These are phyloP conservation scores for Fusarium concolor DNA, from an alignment of 2,329 filamentous ascomycete species.

Conservation along the genomic window DNA sequence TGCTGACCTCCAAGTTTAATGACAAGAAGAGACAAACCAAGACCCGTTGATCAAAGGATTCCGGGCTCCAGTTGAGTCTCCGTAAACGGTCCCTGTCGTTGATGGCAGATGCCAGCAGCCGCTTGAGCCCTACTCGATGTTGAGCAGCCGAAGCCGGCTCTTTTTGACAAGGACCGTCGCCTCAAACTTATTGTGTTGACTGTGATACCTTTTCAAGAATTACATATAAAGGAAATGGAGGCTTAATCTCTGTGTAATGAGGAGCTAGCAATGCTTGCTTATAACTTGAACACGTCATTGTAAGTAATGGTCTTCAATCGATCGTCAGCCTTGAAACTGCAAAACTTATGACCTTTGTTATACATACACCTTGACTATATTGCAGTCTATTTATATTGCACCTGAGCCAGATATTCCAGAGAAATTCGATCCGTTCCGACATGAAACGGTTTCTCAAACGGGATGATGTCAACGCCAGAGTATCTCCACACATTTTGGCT, in stretches of 20 bases:
- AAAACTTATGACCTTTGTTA: neutral
- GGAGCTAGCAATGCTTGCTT: neutral
- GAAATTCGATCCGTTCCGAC: no score
- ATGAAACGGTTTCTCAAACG: neutral
- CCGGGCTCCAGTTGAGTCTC: slow-evolving; percentile 9
- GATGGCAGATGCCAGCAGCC: slow-evolving; percentile 3
- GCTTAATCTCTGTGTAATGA: neutral
- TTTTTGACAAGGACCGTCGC: neutral
- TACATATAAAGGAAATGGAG: neutral
- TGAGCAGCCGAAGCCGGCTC: slow-evolving; percentile 9
- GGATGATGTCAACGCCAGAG: slow-evolving; percentile 17
- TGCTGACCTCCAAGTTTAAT: neutral
- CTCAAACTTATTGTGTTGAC: no score
- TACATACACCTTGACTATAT: neutral
- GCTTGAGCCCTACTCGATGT: slow-evolving; percentile 13
- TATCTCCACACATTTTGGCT: slow-evolving; percentile 20
- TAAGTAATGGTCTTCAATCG: neutral
- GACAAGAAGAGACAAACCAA: slow-evolving; percentile 7
- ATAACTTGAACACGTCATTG: neutral
- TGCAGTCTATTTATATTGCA: neutral
- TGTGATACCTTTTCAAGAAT: neutral
- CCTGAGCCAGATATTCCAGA: neutral
- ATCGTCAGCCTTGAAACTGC: neutral
- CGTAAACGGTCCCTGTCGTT: slow-evolving; percentile 32
- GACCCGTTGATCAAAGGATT: neutral